These are phyloP conservation scores for Gonium pectorale DNA, from an alignment of 139 green algal species.

Conservation along the genomic window DNA sequence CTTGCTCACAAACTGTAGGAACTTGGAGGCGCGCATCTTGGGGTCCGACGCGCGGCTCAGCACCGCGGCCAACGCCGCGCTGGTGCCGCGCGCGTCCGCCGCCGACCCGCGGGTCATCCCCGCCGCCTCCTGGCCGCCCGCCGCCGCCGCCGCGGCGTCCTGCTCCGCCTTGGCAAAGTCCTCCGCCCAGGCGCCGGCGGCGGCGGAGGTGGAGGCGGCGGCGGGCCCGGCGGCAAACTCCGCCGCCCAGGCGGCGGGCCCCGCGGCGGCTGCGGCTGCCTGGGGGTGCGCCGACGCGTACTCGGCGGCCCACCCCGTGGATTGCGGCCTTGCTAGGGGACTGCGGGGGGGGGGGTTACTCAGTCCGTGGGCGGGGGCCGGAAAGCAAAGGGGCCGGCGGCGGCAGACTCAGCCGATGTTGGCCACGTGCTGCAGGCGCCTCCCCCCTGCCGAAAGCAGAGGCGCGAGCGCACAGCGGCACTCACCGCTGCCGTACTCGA, in stretches of 20 bases:
- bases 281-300: constrained; percentile 48
- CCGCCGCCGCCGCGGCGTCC: not conserved
- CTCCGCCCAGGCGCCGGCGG: constrained; percentile 48
- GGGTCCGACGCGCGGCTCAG: constrained; percentile 70
- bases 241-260: constrained; percentile 8
- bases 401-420: too few species aligned
- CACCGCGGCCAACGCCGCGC: constrained; percentile 67
- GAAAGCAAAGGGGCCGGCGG: too few species aligned
- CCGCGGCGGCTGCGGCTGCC: not conserved
- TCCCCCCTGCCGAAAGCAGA: too few species aligned
- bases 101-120: not conserved
- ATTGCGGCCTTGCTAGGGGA: not conserved
- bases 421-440: too few species aligned
- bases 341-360: not conserved
- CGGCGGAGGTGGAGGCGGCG: not conserved
- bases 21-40: constrained; percentile 92
- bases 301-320: constrained; percentile 67
- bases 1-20: constrained; percentile 96
- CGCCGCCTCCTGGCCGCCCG: not conserved
- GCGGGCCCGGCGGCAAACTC: not conserved
- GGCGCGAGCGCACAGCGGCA: too few species aligned
- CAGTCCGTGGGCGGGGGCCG: too few species aligned
- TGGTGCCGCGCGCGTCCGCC: constrained; percentile 57
- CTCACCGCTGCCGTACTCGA: too few species aligned
- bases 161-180: constrained; percentile 58